Conservation (phyloP, 1,284 basidiomycete genomes). For the Mycena citricolor region DNA sequence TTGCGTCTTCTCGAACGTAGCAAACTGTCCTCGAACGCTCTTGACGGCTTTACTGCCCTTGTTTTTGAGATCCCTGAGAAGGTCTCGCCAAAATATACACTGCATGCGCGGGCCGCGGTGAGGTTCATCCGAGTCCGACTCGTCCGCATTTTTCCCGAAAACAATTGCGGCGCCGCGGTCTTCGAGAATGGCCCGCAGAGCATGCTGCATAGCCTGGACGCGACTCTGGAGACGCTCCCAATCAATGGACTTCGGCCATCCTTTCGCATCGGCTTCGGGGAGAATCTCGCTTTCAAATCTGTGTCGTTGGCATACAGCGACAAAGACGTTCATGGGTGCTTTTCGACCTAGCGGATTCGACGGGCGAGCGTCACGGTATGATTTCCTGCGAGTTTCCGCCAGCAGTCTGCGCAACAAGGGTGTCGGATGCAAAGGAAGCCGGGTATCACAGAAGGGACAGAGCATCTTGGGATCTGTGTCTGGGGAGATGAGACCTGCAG, state of each 20-base stretch:
- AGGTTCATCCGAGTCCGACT: constrained; percentile 28
- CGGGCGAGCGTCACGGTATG: constrained; percentile 59
- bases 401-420: constrained; percentile 59
- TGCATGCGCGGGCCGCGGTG: constrained; percentile 40
- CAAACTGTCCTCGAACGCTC: constrained; percentile 70
- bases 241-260: constrained; percentile 74
- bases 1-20: constrained; percentile 72
- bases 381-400: constrained; percentile 47
- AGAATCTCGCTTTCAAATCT: constrained; percentile 69
- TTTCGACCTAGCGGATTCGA: constrained; percentile 68
- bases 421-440: constrained; percentile 61
- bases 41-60: constrained; percentile 64
- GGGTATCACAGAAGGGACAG: constrained; percentile 78
- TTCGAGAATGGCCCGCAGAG: constrained; percentile 50
- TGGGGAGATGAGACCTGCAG: constrained; percentile 42
- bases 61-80: constrained; percentile 57
- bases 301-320: constrained; percentile 73
- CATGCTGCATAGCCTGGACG: constrained; percentile 46
- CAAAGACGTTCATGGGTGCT: constrained; percentile 60
- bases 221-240: constrained; percentile 55
- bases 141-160: constrained; percentile 25
- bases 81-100: constrained; percentile 68
- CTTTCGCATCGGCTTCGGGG: constrained; percentile 62
- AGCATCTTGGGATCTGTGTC: constrained; percentile 59
- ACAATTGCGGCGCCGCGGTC: constrained; percentile 35